Evolutionary conservation across 768 basidiomycete genomes (phyloP).

Genomic region (Dioszegia hungarica): DNA sequence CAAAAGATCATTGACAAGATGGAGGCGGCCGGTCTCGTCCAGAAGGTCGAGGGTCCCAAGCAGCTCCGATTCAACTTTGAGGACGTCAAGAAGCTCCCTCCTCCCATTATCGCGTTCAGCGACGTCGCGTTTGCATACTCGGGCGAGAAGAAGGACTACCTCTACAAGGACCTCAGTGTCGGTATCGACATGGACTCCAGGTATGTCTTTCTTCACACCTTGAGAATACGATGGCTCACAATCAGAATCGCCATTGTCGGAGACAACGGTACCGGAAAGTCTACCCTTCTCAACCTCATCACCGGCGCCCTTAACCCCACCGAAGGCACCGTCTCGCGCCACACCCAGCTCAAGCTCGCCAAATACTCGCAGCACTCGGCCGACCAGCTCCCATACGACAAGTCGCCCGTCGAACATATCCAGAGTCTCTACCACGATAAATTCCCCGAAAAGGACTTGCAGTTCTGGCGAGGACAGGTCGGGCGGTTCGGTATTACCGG

Average conservation of each 20-base stretch:
- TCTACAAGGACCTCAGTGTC: constrained; percentile 85
- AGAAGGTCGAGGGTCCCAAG: constrained; percentile 73
- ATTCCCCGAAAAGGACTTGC: constrained; percentile 88
- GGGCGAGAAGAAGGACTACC: constrained; percentile 76
- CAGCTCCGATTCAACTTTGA: constrained; percentile 92
- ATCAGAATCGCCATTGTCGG: constrained; percentile 83
- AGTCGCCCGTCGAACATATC: constrained; percentile 88
- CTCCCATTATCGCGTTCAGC: constrained; percentile 95
- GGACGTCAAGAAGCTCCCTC: constrained; percentile 85
- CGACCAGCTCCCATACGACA: constrained; percentile 93
- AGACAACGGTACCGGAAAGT: constrained; percentile 92
- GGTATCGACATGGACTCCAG: constrained; percentile 71
- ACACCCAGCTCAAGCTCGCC: constrained; percentile 83
- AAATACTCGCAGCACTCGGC: constrained; percentile 99
- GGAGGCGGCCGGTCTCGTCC: constrained; percentile 96
- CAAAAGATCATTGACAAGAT: constrained; percentile 99
- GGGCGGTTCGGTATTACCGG: constrained; percentile 95
- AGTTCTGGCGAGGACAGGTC: constrained; percentile 91
- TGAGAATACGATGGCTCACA: not conserved
- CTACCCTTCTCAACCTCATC: constrained; percentile 84
- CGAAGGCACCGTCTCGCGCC: constrained; percentile 83
- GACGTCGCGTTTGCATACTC: constrained; percentile 94
- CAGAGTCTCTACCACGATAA: constrained; percentile 70
- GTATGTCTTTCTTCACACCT: constrained; percentile 10
- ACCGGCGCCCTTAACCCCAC: constrained; percentile 72